Conservation (phyloP, 129 eudicot species). For the Flaveria sonorensis region DNA sequence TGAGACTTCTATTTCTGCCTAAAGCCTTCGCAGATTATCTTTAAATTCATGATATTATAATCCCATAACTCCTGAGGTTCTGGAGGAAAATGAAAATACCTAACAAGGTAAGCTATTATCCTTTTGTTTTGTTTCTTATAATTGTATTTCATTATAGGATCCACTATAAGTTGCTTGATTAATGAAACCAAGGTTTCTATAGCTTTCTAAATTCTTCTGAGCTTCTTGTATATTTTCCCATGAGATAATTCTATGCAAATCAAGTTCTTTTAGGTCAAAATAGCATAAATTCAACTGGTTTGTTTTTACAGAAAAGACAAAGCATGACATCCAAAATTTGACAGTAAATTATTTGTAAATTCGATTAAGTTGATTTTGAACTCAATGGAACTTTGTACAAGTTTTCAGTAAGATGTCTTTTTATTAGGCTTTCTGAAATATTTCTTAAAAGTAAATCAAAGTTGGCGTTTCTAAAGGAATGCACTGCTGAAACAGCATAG, state of each 20-base stretch:
- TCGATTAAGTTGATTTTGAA: background rate
- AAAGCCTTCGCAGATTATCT: background rate
- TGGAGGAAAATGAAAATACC: conserved; percentile 7
- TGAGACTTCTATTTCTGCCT: conserved; percentile 6
- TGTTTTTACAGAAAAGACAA: background rate
- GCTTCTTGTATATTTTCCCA: background rate
- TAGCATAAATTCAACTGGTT: background rate
- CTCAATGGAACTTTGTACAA: background rate
- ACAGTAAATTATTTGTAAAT: conserved; percentile 1
- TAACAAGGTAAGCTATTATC: background rate
- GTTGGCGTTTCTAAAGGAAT: conserved; percentile 13
- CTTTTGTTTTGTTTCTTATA: background rate
- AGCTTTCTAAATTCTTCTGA: background rate
- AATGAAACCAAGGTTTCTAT: background rate
- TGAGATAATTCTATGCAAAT: conserved; percentile 10
- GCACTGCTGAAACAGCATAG: conserved; percentile 15
- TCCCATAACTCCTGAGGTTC: background rate
- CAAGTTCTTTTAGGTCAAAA: conserved; percentile 17
- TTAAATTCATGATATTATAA: conserved; percentile 11
- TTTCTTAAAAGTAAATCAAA: background rate
- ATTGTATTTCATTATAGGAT: background rate
- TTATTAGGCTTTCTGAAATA: background rate
- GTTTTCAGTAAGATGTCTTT: conserved; percentile 1
- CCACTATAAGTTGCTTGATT: background rate
- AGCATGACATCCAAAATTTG: background rate